These are phyloP conservation scores for Teratosphaeria epicoccoides DNA, from an alignment of 2,329 filamentous ascomycete genomes.

Conservation along the genomic window DNA sequence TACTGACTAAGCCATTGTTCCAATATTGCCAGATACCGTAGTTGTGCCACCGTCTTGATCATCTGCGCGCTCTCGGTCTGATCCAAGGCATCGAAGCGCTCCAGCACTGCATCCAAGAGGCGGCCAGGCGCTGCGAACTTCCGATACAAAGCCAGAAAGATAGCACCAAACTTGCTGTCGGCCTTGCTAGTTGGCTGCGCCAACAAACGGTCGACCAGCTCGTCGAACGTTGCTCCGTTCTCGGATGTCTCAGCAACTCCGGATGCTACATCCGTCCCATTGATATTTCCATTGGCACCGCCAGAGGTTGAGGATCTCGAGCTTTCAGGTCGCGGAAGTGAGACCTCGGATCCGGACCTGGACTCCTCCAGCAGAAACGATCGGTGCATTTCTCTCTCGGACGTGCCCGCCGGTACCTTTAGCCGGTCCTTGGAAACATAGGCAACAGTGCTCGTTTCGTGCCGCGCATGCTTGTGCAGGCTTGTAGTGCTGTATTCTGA, in stretches of 20 bases:
- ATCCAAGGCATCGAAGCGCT: slow-evolving; percentile 60
- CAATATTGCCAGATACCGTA: slow-evolving; percentile 72
- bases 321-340: neutral
- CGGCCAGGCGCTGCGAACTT: slow-evolving; percentile 78
- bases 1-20: slow-evolving; percentile 85
- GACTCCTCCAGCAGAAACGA: slow-evolving; percentile 61
- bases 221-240: slow-evolving; percentile 43
- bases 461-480: slow-evolving; percentile 18
- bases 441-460: slow-evolving; percentile 24
- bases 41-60: slow-evolving; percentile 66
- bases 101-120: slow-evolving; percentile 67
- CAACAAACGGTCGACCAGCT: slow-evolving; percentile 70
- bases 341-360: slow-evolving; percentile 49
- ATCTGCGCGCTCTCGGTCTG: slow-evolving; percentile 57
- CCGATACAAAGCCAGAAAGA: slow-evolving; percentile 87
- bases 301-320: neutral
- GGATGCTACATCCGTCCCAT: neutral
- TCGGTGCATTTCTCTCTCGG: slow-evolving; percentile 37
- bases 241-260: slow-evolving; percentile 34
- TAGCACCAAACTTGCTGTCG: slow-evolving; percentile 78
- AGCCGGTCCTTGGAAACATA: slow-evolving; percentile 17
- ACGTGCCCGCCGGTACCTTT: slow-evolving; percentile 27
- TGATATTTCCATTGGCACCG: neutral
- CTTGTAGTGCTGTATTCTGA: slow-evolving; percentile 33
- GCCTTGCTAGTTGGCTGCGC: slow-evolving; percentile 70